These are phyloP conservation scores for Gymnopilus junonius DNA, from an alignment of 768 basidiomycete genomes.

Conservation along the genomic window DNA sequence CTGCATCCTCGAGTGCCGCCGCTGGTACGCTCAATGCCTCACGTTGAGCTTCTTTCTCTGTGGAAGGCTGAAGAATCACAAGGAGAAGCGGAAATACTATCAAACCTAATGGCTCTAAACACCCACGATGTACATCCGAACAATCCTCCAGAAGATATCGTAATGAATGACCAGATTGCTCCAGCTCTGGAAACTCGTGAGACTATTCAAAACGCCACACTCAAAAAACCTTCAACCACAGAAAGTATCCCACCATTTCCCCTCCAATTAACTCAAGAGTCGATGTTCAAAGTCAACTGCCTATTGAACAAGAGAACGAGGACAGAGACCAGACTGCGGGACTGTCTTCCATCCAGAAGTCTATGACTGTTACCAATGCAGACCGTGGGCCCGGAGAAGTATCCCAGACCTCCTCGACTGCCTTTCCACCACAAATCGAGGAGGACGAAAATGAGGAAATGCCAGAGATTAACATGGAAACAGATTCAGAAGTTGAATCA, in stretches of 20 bases:
- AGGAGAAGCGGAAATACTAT: constrained; percentile 59
- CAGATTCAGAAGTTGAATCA: constrained; percentile 71
- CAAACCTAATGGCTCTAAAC: constrained; percentile 32
- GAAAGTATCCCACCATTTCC: neutral
- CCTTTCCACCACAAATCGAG: constrained; percentile 5
- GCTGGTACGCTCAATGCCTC: constrained; percentile 67
- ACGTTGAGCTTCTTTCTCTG: constrained; percentile 63
- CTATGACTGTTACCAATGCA: neutral
- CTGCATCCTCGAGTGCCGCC: constrained; percentile 85
- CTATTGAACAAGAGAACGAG: neutral
- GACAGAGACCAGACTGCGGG: neutral
- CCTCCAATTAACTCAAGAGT: neutral
- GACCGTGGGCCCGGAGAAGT: neutral
- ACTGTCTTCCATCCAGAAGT: neutral
- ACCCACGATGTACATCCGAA: constrained; percentile 6
- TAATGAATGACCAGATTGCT: constrained; percentile 27
- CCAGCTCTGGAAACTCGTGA: neutral
- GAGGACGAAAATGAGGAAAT: constrained; percentile 77
- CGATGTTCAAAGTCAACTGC: neutral
- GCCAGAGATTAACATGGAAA: constrained; percentile 77
- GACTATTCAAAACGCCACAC: neutral
- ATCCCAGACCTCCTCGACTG: neutral
- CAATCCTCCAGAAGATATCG: constrained; percentile 23
- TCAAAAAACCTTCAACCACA: neutral
- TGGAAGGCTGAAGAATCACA: constrained; percentile 65